These are phyloP conservation scores for Fusarium tuaranense DNA, from an alignment of 2,329 filamentous ascomycete genomes.

Conservation along the genomic window DNA sequence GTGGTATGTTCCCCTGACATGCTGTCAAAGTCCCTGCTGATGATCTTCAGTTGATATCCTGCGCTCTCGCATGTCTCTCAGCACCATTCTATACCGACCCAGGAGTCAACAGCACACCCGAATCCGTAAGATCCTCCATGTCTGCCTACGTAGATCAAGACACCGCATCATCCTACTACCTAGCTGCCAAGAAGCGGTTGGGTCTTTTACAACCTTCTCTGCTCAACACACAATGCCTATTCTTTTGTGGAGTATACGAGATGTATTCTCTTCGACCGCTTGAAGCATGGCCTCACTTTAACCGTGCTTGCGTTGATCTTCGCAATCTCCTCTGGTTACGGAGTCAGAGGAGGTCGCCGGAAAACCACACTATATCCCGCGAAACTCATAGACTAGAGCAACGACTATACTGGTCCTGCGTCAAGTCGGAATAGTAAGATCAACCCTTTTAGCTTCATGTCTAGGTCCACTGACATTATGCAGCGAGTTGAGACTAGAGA, in stretches of 20 bases:
- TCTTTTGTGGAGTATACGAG: conserved; percentile 44
- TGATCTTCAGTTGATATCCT: not conserved
- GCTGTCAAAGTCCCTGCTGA: not conserved
- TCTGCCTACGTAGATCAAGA: not conserved
- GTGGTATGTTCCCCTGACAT: not conserved
- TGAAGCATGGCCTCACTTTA: conserved; percentile 52
- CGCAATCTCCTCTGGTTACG: conserved; percentile 50
- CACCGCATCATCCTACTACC: not conserved
- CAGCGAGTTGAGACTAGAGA: conserved; percentile 45
- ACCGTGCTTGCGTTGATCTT: conserved; percentile 39
- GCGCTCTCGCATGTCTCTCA: not conserved
- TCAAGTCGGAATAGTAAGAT: not conserved
- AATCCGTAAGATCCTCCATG: not conserved
- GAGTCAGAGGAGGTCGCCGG: not conserved
- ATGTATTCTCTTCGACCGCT: conserved; percentile 55
- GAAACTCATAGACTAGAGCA: not conserved
- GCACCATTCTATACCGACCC: not conserved
- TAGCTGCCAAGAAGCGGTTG: not conserved
- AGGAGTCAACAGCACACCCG: not conserved
- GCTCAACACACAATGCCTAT: not conserved
- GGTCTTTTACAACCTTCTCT: not conserved
- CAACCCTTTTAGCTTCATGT: too few relatives aligned
- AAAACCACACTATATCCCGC: not conserved
- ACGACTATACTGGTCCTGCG: not conserved
- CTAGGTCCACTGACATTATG: not conserved